Conservation (phyloP, 2,329 filamentous ascomycete species). For the Talaromyces albobiverticillius region DNA sequence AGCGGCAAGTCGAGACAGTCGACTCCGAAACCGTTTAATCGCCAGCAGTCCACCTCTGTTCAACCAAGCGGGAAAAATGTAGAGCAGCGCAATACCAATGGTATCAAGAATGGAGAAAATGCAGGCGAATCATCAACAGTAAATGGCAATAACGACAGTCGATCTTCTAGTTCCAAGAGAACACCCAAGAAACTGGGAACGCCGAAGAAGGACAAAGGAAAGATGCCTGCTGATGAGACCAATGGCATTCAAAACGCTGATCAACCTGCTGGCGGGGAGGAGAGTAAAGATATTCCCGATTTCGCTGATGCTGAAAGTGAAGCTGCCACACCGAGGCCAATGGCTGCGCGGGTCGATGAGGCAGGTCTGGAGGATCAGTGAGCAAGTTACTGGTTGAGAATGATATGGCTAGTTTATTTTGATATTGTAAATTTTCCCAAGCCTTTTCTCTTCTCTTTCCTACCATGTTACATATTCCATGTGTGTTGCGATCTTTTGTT, state of each 20-base stretch:
- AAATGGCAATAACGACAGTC: background rate
- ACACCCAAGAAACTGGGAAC: constrained; percentile 4
- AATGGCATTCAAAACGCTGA: background rate
- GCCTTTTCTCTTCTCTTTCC: background rate
- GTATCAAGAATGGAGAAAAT: background rate
- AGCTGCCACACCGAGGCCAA: background rate
- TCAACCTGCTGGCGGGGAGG: background rate
- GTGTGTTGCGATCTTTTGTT: background rate
- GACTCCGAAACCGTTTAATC: background rate
- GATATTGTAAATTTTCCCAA: background rate
- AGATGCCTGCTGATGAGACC: background rate
- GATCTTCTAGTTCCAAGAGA: constrained; percentile 1
- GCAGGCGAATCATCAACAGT: constrained; percentile 5
- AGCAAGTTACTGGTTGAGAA: no score
- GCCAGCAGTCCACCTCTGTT: background rate
- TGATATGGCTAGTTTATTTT: background rate
- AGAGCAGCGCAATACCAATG: constrained; percentile 3
- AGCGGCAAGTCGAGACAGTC: background rate
- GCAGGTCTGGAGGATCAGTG: background rate
- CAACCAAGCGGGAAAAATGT: background rate
- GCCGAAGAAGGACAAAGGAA: background rate
- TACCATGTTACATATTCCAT: background rate
- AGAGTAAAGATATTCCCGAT: background rate
- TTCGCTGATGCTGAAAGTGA: constrained; percentile 10
- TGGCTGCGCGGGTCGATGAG: constrained; percentile 4